Evolutionary conservation across 2,329 filamentous ascomycete genomes (phyloP).

Genomic region (Alternaria consortialis): DNA sequence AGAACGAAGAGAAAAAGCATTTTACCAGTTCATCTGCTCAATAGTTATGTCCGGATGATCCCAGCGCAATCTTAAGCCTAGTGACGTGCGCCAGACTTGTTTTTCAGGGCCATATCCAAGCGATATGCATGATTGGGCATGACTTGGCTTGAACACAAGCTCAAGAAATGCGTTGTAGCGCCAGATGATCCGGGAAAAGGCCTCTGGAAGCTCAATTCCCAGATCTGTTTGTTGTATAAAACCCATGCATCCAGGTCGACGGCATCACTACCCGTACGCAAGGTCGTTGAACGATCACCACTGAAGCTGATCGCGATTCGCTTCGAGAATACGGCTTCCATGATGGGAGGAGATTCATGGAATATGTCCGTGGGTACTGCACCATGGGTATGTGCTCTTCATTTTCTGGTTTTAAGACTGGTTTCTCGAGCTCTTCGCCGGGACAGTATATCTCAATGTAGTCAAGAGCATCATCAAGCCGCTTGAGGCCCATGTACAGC

Average conservation of each 20-base stretch:
- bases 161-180: background rate
- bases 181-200: background rate
- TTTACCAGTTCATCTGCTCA: background rate
- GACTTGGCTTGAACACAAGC: background rate
- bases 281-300: background rate
- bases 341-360: background rate
- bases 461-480: background rate
- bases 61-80: too few relatives aligned
- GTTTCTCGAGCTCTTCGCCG: background rate
- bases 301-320: background rate
- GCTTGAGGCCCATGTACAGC: background rate
- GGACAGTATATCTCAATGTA: background rate
- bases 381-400: background rate
- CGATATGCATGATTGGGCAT: background rate
- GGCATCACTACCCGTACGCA: background rate
- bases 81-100: background rate
- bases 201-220: background rate
- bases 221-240: background rate
- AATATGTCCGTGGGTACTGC: too few relatives aligned
- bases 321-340: background rate
- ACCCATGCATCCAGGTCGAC: background rate
- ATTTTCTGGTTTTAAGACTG: background rate
- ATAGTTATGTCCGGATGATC: background rate
- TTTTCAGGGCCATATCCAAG: background rate
- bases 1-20: background rate